Evolutionary conservation across 2,329 filamentous ascomycete species (phyloP).

Genomic region (Trichoderma sp.): DNA sequence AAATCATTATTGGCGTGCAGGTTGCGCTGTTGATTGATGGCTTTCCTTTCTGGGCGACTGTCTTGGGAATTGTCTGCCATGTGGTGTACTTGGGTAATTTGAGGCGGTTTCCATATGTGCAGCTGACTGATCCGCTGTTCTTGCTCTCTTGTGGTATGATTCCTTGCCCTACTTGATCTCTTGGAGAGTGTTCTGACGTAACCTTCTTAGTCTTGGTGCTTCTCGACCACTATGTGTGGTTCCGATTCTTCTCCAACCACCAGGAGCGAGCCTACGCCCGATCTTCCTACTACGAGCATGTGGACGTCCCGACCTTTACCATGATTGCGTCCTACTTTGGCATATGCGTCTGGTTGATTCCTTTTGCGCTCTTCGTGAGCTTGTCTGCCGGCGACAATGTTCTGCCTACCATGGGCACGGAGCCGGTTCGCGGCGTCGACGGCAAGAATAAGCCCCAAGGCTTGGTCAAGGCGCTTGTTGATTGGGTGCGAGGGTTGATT

Average conservation of each 20-base stretch:
- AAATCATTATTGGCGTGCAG: constrained; percentile 76
- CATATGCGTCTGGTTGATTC: constrained; percentile 93
- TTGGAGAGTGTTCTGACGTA: not conserved
- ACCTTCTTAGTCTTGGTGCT: constrained; percentile 74
- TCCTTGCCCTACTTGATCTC: not conserved
- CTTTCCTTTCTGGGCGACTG: constrained; percentile 76
- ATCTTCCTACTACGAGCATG: constrained; percentile 65
- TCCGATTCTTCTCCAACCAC: constrained; percentile 80
- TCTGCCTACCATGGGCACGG: constrained; percentile 84
- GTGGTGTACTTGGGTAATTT: constrained; percentile 88
- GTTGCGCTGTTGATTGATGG: constrained; percentile 76
- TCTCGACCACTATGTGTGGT: constrained; percentile 93
- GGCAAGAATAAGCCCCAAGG: constrained; percentile 61
- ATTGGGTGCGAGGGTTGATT: constrained; percentile 58
- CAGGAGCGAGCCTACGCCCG: constrained; percentile 62
- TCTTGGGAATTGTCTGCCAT: constrained; percentile 79
- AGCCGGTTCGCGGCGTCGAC: constrained; percentile 52
- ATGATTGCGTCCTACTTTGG: constrained; percentile 97
- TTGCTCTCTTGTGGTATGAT: constrained; percentile 75
- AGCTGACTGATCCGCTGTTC: constrained; percentile 85
- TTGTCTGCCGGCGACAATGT: constrained; percentile 94
- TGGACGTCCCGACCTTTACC: constrained; percentile 77
- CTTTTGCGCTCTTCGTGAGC: constrained; percentile 93
- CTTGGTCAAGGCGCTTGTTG: constrained; percentile 68
- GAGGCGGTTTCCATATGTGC: constrained; percentile 73